These are phyloP conservation scores for Rosa hybrid DNA, from an alignment of 331 rosid species.

Conservation along the genomic window DNA sequence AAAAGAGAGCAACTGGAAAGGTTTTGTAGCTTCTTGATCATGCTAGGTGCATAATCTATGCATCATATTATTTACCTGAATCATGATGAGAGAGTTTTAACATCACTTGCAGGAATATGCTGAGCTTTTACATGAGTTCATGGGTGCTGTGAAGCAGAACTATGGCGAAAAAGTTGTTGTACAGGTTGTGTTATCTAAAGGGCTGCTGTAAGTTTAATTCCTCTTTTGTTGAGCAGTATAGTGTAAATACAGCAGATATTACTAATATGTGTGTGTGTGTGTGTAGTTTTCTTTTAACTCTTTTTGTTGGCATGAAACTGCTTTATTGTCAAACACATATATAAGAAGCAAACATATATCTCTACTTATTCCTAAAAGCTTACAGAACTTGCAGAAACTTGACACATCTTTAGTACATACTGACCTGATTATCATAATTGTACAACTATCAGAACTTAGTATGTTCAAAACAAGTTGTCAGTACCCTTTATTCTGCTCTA, in stretches of 20 bases:
- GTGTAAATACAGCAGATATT: neutral
- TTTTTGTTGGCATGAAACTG: too few species aligned
- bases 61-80: neutral
- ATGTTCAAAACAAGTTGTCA: too few species aligned
- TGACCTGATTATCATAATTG: too few species aligned
- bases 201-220: neutral
- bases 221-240: neutral
- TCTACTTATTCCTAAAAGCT: too few species aligned
- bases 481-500: too few species aligned
- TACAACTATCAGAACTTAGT: too few species aligned
- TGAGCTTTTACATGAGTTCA: slow-evolving; percentile 89
- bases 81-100: slow-evolving; percentile 17
- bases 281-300: too few species aligned
- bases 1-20: slow-evolving; percentile 92
- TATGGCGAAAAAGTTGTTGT: slow-evolving; percentile 89
- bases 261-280: neutral
- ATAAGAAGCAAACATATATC: too few species aligned
- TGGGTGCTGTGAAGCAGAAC: slow-evolving; percentile 91
- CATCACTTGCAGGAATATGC: slow-evolving; percentile 68
- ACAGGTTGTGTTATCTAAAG: slow-evolving; percentile 51
- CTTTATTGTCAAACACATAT: too few species aligned
- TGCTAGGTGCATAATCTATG: neutral
- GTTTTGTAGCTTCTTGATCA: slow-evolving; percentile 38
- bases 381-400: too few species aligned
- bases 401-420: too few species aligned